Evolutionary conservation across 2,329 filamentous ascomycete species (phyloP).

Genomic region (Talaromyces sp.): DNA sequence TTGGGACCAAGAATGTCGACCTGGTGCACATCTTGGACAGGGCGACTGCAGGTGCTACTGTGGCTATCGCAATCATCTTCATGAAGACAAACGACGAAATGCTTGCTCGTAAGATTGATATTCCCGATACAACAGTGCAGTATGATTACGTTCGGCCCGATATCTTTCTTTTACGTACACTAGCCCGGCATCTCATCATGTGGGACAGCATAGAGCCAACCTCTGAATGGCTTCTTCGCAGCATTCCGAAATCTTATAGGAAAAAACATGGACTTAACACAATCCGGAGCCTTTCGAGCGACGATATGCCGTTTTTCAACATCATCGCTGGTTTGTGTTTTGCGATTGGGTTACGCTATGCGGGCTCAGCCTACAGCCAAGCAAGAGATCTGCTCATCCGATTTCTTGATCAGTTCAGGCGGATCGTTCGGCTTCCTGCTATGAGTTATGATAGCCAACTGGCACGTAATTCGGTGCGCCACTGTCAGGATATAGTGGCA

Average conservation of each 20-base stretch:
- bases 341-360: constrained; percentile 68
- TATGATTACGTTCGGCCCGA: constrained; percentile 96
- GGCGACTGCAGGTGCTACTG: constrained; percentile 86
- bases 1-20: constrained; percentile 85
- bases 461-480: constrained; percentile 76
- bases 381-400: constrained; percentile 79
- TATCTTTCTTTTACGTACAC: constrained; percentile 81
- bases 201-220: constrained; percentile 80
- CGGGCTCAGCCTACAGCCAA: constrained; percentile 66
- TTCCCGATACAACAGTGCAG: constrained; percentile 84
- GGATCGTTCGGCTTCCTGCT: constrained; percentile 65
- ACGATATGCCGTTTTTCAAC: constrained; percentile 88
- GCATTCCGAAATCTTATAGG: constrained; percentile 70
- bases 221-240: constrained; percentile 71
- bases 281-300: constrained; percentile 66
- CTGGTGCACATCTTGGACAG: constrained; percentile 90
- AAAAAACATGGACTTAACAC: constrained; percentile 59
- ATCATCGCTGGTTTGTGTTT: constrained; percentile 88
- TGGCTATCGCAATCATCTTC: constrained; percentile 87
- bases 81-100: constrained; percentile 93
- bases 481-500: constrained; percentile 86
- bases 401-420: constrained; percentile 83
- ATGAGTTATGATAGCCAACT: constrained; percentile 78
- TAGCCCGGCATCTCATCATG: constrained; percentile 87
- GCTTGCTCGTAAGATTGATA: constrained; percentile 86